A percentile compares a stretch with the other conserved stretches of the same genome.
Conservation (phyloP, 1,284 basidiomycete genomes). For the Marasmius fiardii region DNA sequence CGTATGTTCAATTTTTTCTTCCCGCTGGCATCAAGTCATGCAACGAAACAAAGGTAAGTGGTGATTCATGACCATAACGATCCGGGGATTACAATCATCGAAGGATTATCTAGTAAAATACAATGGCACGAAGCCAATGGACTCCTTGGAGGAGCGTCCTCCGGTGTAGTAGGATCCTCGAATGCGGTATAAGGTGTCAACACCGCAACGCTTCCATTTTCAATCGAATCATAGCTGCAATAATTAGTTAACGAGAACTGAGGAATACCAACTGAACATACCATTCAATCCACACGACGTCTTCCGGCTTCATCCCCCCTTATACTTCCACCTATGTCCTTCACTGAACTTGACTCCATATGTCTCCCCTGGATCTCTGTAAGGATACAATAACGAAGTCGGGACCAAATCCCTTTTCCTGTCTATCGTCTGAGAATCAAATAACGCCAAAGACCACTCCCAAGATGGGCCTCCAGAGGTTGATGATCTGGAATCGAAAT, state of each 20-base stretch:
- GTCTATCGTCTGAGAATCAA: constrained; percentile 51
- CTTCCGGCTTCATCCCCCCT: constrained; percentile 41
- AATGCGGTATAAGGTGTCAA: constrained; percentile 45
- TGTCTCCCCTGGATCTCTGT: constrained; percentile 32
- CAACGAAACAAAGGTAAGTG: too few species aligned
- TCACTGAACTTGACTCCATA: constrained; percentile 30
- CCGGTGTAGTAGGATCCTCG: constrained; percentile 36
- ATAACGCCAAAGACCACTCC: constrained; percentile 57
- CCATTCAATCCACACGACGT: constrained; percentile 50
- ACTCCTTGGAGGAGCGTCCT: constrained; percentile 40
- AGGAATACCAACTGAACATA: constrained; percentile 18
- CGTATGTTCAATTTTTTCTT: too few species aligned
- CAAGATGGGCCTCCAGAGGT: constrained; percentile 65
- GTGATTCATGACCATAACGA: too few species aligned
- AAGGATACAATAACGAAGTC: constrained; percentile 40
- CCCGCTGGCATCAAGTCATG: too few species aligned
- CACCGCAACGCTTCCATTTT: constrained; percentile 35
- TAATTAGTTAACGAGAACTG: constrained; percentile 6
- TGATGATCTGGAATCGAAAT: constrained; percentile 58
- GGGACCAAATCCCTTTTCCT: constrained; percentile 39
- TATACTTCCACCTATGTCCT: constrained; percentile 43
- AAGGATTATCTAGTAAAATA: constrained; percentile 34
- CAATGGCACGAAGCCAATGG: constrained; percentile 48
- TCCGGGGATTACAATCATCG: too few species aligned
- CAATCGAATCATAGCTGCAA: constrained; percentile 29